Evolutionary conservation across 139 green algal species (phyloP).

Genomic region (Zygnema circumcarinatum): DNA sequence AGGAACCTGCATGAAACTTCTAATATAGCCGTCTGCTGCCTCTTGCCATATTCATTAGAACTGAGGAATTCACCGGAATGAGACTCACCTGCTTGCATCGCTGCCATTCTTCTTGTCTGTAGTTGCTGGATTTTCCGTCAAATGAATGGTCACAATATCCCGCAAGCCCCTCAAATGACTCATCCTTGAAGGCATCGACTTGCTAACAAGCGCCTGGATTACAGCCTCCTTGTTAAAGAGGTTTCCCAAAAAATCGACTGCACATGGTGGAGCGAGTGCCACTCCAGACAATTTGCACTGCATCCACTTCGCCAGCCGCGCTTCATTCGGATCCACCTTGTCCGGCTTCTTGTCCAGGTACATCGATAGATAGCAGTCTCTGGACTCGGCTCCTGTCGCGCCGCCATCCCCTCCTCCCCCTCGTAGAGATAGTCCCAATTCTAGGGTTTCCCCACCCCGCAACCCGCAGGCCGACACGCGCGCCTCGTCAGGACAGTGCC

Average conservation of each 20-base stretch:
- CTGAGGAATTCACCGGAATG: too few relatives aligned
- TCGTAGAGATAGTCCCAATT: constrained; percentile 14
- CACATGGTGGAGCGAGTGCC: constrained; percentile 45
- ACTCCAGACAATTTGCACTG: constrained; percentile 54
- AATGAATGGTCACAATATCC: constrained; percentile 58
- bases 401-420: constrained; percentile 63
- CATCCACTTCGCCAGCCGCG: constrained; percentile 42
- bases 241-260: constrained; percentile 56
- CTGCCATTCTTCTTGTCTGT: constrained; percentile 25
- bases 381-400: constrained; percentile 60
- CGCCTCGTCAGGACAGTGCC: background rate
- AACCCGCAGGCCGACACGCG: background rate
- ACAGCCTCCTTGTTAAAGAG: constrained; percentile 66
- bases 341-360: constrained; percentile 60
- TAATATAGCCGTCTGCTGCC: too few relatives aligned
- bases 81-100: background rate
- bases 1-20: too few relatives aligned
- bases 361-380: constrained; percentile 63
- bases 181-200: constrained; percentile 47
- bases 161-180: constrained; percentile 54
- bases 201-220: constrained; percentile 49
- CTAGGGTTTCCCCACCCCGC: background rate
- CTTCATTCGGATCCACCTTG: constrained; percentile 59
- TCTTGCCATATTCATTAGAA: too few relatives aligned
- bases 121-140: constrained; percentile 55